phyloP scores from a whole-genome alignment of 208 protist species.

The Leishmania martiniquensis region DNA sequence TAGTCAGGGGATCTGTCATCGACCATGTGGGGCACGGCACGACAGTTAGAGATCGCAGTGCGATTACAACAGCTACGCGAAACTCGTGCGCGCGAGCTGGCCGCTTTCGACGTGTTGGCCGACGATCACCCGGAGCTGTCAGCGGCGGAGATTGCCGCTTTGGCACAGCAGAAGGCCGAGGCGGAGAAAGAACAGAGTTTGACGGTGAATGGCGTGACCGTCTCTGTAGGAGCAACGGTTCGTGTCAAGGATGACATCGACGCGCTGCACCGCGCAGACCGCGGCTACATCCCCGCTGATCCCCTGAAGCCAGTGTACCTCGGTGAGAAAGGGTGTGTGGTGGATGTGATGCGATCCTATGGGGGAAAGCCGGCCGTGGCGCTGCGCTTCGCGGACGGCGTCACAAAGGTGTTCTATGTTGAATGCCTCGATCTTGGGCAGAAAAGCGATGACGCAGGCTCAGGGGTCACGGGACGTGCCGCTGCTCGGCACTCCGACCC shows the following conservation, averaged over 20 bases:
- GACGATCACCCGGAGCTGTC: constrained; percentile 39
- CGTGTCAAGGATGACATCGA: constrained; percentile 56
- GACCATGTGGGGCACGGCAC: constrained; percentile 29
- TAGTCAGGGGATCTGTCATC: neutral
- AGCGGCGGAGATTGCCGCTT: constrained; percentile 48
- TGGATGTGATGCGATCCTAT: constrained; percentile 66
- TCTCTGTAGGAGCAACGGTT: constrained; percentile 65
- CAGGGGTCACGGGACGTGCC: neutral
- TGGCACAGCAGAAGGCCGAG: constrained; percentile 45
- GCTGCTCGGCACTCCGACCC: constrained; percentile 6
- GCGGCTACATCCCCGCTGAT: constrained; percentile 63
- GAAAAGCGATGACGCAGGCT: constrained; percentile 1
- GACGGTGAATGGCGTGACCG: constrained; percentile 31
- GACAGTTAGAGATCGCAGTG: constrained; percentile 74
- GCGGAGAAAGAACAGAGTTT: constrained; percentile 33
- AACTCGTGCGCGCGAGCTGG: constrained; percentile 61
- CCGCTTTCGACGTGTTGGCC: constrained; percentile 64
- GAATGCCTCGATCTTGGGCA: constrained; percentile 59
- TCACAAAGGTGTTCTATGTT: constrained; percentile 73
- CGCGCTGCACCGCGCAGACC: constrained; percentile 47
- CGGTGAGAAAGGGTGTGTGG: constrained; percentile 69
- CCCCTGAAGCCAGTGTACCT: constrained; percentile 83
- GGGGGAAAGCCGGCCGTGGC: constrained; percentile 83
- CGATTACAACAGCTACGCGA: constrained; percentile 66
- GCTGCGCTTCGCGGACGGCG: constrained; percentile 84